phyloP scores from a whole-genome alignment of 2,329 filamentous ascomycete species.

The Acephala macrosclerotiorum region DNA sequence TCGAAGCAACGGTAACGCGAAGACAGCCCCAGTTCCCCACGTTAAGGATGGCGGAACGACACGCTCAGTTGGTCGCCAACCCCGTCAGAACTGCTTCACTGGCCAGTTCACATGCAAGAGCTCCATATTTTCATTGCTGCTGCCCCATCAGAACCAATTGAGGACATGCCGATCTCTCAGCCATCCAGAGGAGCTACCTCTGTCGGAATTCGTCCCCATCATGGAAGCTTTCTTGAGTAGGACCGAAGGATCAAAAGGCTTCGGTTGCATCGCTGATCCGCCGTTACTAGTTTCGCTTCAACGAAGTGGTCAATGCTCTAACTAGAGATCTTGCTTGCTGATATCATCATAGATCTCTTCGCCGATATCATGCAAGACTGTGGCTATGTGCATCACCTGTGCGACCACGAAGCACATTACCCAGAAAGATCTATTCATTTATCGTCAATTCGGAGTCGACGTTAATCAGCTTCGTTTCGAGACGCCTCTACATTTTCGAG shows the following conservation, averaged over 20 bases:
- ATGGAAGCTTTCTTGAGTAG: constrained; percentile 19
- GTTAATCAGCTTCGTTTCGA: constrained; percentile 27
- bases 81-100: constrained; percentile 1
- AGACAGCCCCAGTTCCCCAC: constrained; percentile 21
- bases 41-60: constrained; percentile 10
- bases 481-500: constrained; percentile 22
- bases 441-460: constrained; percentile 10
- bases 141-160: constrained; percentile 25
- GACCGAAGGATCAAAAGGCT: constrained; percentile 33
- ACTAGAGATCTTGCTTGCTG: constrained; percentile 28
- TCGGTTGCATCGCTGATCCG: constrained; percentile 28
- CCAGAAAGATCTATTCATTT: constrained; percentile 10
- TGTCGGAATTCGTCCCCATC: neutral
- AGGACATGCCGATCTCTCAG: constrained; percentile 35
- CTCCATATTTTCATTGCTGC: neutral
- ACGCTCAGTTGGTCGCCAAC: neutral
- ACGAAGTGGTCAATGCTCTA: constrained; percentile 16
- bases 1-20: constrained; percentile 20
- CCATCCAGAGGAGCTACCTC: constrained; percentile 30
- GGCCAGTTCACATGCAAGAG: constrained; percentile 1
- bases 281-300: constrained; percentile 32
- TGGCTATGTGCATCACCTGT: constrained; percentile 30
- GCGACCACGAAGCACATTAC: neutral
- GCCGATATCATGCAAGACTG: constrained; percentile 28
- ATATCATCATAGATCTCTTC: constrained; percentile 28